Evolutionary conservation across 2,329 filamentous ascomycete species (phyloP).

Genomic region (Dothideomycetes sp.): DNA sequence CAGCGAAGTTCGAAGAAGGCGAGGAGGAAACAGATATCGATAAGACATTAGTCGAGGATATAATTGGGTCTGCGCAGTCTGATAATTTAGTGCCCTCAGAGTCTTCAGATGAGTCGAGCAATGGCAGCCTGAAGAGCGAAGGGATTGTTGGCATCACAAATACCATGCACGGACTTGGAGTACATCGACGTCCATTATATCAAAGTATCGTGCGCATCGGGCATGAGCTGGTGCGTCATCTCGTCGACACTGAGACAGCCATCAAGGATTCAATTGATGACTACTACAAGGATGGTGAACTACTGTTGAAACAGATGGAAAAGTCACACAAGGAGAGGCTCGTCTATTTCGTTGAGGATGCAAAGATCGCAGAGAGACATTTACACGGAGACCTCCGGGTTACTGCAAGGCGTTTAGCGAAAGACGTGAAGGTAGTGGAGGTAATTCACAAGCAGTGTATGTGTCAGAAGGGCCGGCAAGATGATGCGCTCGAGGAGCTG

Average conservation of each 20-base stretch:
- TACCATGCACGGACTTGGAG: conserved; percentile 27
- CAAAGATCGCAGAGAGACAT: conserved; percentile 16
- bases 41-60: conserved; percentile 16
- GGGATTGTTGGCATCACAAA: conserved; percentile 20
- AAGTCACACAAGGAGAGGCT: conserved; percentile 28
- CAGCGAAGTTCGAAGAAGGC: conserved; percentile 4
- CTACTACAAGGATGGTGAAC: conserved; percentile 32
- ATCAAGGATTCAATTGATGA: conserved; percentile 31
- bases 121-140: conserved; percentile 13
- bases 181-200: conserved; percentile 28
- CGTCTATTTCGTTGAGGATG: conserved; percentile 14
- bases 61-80: conserved; percentile 4
- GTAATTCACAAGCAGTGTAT: not conserved
- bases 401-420: not conserved
- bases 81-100: conserved; percentile 7
- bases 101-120: conserved; percentile 7
- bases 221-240: conserved; percentile 31
- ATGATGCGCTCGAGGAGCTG: conserved; percentile 1
- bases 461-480: not conserved
- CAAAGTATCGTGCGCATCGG: conserved; percentile 28
- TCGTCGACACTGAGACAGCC: conserved; percentile 36
- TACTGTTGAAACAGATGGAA: conserved; percentile 32
- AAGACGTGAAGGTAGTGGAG: conserved; percentile 1
- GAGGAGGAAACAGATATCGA: conserved; percentile 13
- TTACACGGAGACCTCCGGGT: not conserved